These are phyloP conservation scores for Boletus bicolor DNA, from an alignment of 768 basidiomycete genomes.

Conservation along the genomic window DNA sequence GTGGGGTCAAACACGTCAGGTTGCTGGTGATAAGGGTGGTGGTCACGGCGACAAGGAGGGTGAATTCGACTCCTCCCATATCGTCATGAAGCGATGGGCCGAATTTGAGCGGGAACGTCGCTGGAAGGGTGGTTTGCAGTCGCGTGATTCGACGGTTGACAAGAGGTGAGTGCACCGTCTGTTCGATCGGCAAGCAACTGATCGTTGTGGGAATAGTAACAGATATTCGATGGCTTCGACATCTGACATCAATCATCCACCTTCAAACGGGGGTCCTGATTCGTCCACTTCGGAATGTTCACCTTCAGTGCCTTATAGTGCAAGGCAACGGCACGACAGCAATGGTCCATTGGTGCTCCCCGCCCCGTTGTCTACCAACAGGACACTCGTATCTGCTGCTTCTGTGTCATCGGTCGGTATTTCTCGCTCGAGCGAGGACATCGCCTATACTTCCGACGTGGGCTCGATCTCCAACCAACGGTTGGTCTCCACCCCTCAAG, in stretches of 20 bases:
- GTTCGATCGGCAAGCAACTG: slow-evolving; percentile 8
- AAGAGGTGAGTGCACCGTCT: slow-evolving; percentile 48
- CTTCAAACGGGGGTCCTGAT: slow-evolving; percentile 49
- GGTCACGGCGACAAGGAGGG: slow-evolving; percentile 93
- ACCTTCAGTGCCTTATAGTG: slow-evolving; percentile 31
- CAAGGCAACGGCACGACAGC: slow-evolving; percentile 64
- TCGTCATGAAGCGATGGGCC: slow-evolving; percentile 99
- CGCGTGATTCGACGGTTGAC: slow-evolving; percentile 74
- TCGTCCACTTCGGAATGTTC: slow-evolving; percentile 61
- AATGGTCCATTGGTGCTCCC: slow-evolving; percentile 71
- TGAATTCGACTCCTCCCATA: slow-evolving; percentile 93
- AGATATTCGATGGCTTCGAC: slow-evolving; percentile 79
- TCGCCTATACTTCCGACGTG: slow-evolving; percentile 31
- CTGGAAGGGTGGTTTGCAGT: slow-evolving; percentile 86
- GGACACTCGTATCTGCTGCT: slow-evolving; percentile 43
- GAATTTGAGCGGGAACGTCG: slow-evolving; percentile 96
- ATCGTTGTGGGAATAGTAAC: slow-evolving; percentile 37
- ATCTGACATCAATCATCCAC: slow-evolving; percentile 64
- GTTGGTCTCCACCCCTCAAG: slow-evolving; percentile 36
- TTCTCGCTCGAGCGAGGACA: slow-evolving; percentile 45
- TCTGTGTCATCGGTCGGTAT: slow-evolving; percentile 42
- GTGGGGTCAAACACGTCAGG: slow-evolving; percentile 91
- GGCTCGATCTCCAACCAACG: slow-evolving; percentile 44
- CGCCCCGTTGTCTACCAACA: slow-evolving; percentile 64
- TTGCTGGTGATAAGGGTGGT: slow-evolving; percentile 67